Evolutionary conservation across 345 rosid species (phyloP), one percentile per base, ranked within the genome.

Genomic region (Toxicodendron radicans): DNA sequence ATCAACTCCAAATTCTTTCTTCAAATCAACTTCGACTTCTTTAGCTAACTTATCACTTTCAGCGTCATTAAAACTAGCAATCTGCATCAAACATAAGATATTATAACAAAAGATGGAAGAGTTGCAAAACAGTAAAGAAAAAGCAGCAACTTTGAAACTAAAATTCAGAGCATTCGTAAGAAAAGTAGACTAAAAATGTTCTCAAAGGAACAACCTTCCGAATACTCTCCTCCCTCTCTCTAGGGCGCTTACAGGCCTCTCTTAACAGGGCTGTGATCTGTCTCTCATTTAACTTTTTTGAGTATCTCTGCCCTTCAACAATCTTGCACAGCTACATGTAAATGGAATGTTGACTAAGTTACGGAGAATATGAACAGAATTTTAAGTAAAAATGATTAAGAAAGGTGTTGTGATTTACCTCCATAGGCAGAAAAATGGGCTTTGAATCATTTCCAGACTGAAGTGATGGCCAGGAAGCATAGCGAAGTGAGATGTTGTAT

Each of bases 171-270:
- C 12, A 1, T 27, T 67, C 51, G 43, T 10, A 1, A 53, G 71
- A 67, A 51, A 18, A 32, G 14, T 51, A 18, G 45, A 67, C 48
- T 30, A 13, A 46, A 52, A 13, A 16, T 10, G 1, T 73, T 60
- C 38, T 41, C 27, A 27, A 76, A 11, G 13, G 11, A 43, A 21
- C 18, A 30, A 81, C 90, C 73, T 64, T 41, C 51, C 17, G 10
- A 23, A 94, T 81, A 14, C 48, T 41, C 0, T 0, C 8, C 75
- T 88, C 92, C 80, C 95, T 80, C 0, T 65, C 75, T 0, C 0
- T 0, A 46, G 97, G 98, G 21, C 97, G 89, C 73, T 80, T 85
- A 73, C 97, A 94, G 3, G 97, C 88, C 21, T 92, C 97, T 70
- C 17, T 85, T 20, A 94, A 66, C 49, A 94, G 65, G 1, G 79